phyloP scores from a whole-genome alignment of 257 asterid genomes.

The Solanum okadae region DNA sequence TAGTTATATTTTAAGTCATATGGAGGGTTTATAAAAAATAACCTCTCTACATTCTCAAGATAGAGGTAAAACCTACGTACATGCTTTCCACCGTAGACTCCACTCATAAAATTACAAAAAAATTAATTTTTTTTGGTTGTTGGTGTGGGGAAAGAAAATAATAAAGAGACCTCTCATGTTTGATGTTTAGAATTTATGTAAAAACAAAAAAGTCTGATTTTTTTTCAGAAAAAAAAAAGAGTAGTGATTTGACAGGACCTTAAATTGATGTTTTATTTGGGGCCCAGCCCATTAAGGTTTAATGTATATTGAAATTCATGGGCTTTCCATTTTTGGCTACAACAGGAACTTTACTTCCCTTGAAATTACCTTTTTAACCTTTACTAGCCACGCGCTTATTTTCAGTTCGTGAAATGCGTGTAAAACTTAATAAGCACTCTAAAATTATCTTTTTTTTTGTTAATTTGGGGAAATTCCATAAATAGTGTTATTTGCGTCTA shows the following conservation, averaged over 20 bases:
- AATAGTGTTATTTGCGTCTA: too few relatives aligned
- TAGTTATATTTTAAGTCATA: not conserved
- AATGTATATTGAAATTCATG: not conserved
- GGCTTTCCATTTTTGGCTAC: not conserved
- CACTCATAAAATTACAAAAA: not conserved
- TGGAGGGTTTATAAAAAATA: not conserved
- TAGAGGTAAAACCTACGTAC: too few relatives aligned
- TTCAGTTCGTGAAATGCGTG: not conserved
- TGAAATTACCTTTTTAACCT: not conserved
- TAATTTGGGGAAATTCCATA: too few relatives aligned
- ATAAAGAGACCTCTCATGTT: not conserved
- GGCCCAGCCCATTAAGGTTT: not conserved
- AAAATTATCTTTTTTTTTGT: too few relatives aligned
- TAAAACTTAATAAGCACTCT: not conserved
- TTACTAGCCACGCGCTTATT: not conserved
- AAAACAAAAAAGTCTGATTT: not conserved
- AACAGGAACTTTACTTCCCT: not conserved
- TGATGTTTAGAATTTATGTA: not conserved
- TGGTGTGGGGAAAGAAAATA: not conserved
- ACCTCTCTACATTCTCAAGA: not conserved
- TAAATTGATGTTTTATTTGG: not conserved
- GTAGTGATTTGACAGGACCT: not conserved
- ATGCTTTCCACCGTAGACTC: fast-evolving
- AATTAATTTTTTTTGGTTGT: not conserved
- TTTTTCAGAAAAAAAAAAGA: not conserved